A percentile compares a stretch with the other conserved stretches of the same genome.
phyloP scores from a whole-genome alignment of 306 rosid species.

The Begonia masoniana region DNA sequence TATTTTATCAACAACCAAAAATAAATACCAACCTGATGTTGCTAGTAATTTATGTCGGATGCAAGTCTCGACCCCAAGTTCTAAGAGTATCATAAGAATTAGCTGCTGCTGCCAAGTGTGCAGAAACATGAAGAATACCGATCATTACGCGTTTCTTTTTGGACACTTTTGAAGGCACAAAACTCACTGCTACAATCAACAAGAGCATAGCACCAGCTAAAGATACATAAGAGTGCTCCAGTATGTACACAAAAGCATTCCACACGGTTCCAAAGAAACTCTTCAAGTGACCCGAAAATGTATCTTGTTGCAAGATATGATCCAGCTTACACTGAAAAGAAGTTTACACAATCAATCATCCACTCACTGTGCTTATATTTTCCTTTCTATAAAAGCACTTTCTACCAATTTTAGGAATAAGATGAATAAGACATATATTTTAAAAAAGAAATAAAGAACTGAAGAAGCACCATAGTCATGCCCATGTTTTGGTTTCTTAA shows the following conservation, averaged over 20 bases:
- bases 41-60: conserved; percentile 70
- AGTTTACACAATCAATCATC: conserved; percentile 17
- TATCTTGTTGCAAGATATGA: conserved; percentile 76
- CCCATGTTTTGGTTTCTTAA: too few relatives aligned
- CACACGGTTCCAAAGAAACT: conserved; percentile 76
- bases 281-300: conserved; percentile 66
- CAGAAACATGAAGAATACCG: conserved; percentile 85
- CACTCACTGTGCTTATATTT: conserved; percentile 5
- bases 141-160: conserved; percentile 63
- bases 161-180: conserved; percentile 81
- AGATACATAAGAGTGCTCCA: conserved; percentile 59
- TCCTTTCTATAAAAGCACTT: not conserved
- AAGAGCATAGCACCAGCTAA: conserved; percentile 58
- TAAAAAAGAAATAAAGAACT: not conserved
- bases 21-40: conserved; percentile 58
- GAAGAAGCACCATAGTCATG: not conserved
- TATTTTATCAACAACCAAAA: not conserved
- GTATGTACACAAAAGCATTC: conserved; percentile 64
- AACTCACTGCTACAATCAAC: conserved; percentile 53
- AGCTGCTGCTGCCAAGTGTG: conserved; percentile 81
- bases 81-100: conserved; percentile 87
- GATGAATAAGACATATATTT: not conserved
- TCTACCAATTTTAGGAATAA: not conserved
- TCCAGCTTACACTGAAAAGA: conserved; percentile 68
- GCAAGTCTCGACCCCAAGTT: conserved; percentile 82